Evolutionary conservation across 2,329 filamentous ascomycete species (phyloP), one percentile per base, ranked within the genome.

Genomic region (Helotiales sp.): DNA sequence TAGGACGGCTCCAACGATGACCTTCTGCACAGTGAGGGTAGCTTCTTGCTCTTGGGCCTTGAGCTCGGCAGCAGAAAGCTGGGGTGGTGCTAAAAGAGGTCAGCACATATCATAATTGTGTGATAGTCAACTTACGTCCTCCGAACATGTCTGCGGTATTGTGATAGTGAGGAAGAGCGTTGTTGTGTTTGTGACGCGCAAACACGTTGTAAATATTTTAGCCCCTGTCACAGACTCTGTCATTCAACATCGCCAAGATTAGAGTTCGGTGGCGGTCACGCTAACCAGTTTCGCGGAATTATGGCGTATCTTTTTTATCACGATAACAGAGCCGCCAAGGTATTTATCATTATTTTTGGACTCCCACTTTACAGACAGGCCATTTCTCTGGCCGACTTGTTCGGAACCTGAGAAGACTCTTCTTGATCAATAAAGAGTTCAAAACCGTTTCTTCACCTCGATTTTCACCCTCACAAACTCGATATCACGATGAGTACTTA

Each of bases 21-120:
- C 88, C 68, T 80, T 81, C 76, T 89, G 85, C 65, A 93, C 78
- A 51, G 86, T 88, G 66, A 81, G 79, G 69, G 77, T 78, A 51
- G 90, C 89, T 72, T 88, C 82, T 59, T 79, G 78, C 79, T 93
- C 89, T 72, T 86, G 81, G 69, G 79, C 78, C 70, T 81, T 81
- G 72, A 93, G 81, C 81, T 93, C 88, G 73, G 87, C 85, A 58
- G 83, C 77, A 58, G 85, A 85, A 68, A 85, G 81, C 73, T 85
- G 86, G 72, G 88, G 87, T 76, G 89, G 81, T 66, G 81, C 85
- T 66, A 27, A 22, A 52, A 27, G 49, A 15, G n/a, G 44, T 62
- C 42, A 67, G 56, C 44, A 24, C 7, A 46, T 24, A 5, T 31
- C 22, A 24, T 33, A 24, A 30, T 33, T 29, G n/a, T n/a, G 30